Conservation (phyloP, 2,329 filamentous ascomycete genomes). For the Arthrinium phaeospermum region DNA sequence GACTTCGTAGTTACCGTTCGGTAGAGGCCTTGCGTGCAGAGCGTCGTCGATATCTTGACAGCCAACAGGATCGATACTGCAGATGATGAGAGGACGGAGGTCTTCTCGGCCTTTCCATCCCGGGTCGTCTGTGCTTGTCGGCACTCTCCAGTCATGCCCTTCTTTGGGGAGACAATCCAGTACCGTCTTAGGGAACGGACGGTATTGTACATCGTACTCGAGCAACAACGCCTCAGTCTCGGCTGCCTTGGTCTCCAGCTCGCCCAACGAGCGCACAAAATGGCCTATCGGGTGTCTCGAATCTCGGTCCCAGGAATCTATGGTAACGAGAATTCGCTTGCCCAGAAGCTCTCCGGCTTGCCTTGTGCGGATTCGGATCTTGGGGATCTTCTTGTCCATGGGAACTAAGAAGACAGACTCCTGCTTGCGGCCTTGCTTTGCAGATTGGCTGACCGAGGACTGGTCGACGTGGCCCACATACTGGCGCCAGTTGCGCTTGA, state of each 20-base stretch:
- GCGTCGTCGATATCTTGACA: conserved; percentile 99
- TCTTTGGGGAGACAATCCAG: conserved; percentile 90
- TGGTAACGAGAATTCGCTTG: conserved; percentile 89
- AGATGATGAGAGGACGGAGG: conserved; percentile 84
- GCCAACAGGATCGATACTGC: conserved; percentile 94
- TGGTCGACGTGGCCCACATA: conserved; percentile 96
- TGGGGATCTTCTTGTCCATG: conserved; percentile 98
- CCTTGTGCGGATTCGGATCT: conserved; percentile 89
- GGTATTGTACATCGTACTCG: conserved; percentile 97
- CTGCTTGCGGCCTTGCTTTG: conserved; percentile 79
- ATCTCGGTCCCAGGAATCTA: conserved; percentile 94
- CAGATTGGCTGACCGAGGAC: conserved; percentile 76
- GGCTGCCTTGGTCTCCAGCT: conserved; percentile 94
- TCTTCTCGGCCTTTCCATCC: conserved; percentile 89
- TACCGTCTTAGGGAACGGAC: conserved; percentile 94
- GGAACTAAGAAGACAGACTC: conserved; percentile 94
- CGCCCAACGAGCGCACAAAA: conserved; percentile 90
- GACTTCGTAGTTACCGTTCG: conserved; percentile 94
- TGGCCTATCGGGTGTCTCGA: conserved; percentile 92
- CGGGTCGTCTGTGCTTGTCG: conserved; percentile 76
- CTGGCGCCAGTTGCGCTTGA: conserved; percentile 97
- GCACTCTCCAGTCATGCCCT: conserved; percentile 94
- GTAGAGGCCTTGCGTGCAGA: conserved; percentile 81
- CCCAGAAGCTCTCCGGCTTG: conserved; percentile 89
- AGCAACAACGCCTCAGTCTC: conserved; percentile 94